Evolutionary conservation across 495 filamentous ascomycete genomes (phyloP).

Genomic region (Amorphotheca resinae): DNA sequence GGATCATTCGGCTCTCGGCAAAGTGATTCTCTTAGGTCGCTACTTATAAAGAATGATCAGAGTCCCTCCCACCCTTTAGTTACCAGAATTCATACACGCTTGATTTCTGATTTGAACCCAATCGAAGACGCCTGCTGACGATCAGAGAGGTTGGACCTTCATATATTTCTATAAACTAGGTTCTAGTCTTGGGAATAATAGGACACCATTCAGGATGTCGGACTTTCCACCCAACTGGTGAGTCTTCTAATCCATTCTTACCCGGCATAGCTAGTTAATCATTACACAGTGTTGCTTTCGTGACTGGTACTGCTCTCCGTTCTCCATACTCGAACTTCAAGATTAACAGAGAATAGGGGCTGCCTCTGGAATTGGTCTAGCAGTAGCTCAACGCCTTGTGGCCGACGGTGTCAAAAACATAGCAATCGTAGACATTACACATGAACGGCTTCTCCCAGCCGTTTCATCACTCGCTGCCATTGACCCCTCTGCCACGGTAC

Average conservation of each 20-base stretch:
- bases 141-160: too few relatives aligned
- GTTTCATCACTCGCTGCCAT: slow-evolving; percentile 29
- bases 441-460: slow-evolving; percentile 25
- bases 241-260: background rate
- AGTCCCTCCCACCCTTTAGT: too few relatives aligned
- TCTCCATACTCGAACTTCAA: background rate
- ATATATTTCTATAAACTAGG: too few relatives aligned
- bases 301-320: slow-evolving; percentile 1
- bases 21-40: too few relatives aligned
- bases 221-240: slow-evolving; percentile 4
- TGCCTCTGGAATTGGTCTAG: slow-evolving; percentile 9
- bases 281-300: slow-evolving; percentile 6
- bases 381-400: slow-evolving; percentile 7
- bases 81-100: too few relatives aligned
- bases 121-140: too few relatives aligned
- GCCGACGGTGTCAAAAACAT: slow-evolving; percentile 44
- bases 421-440: slow-evolving; percentile 47
- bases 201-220: slow-evolving; percentile 6
- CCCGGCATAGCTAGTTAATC: background rate
- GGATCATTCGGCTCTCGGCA: too few relatives aligned
- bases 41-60: too few relatives aligned
- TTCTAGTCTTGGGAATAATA: too few relatives aligned
- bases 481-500: slow-evolving; percentile 38
- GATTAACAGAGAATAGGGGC: slow-evolving; percentile 1
- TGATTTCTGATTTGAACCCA: too few relatives aligned